Conservation (phyloP, 768 basidiomycete species). For the Paxillus involutus region DNA sequence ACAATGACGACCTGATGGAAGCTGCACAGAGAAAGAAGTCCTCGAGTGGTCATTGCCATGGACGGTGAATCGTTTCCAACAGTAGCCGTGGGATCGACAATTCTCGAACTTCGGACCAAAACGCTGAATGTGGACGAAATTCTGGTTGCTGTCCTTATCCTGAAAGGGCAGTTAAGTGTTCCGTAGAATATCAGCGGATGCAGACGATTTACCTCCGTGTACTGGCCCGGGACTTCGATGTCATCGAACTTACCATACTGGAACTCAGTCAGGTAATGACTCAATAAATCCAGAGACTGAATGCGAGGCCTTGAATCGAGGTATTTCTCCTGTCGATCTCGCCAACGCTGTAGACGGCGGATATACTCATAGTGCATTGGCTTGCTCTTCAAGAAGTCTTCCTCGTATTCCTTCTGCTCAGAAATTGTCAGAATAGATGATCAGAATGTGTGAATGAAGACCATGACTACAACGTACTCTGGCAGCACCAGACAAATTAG, state of each 20-base stretch:
- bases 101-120: slow-evolving; percentile 91
- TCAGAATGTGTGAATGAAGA: not conserved
- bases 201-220: slow-evolving; percentile 73
- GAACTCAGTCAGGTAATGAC: slow-evolving; percentile 95
- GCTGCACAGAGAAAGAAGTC: slow-evolving; percentile 88
- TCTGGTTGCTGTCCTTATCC: slow-evolving; percentile 94
- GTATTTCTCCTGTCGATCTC: slow-evolving; percentile 83
- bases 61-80: slow-evolving; percentile 88
- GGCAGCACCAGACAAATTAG: slow-evolving; percentile 55
- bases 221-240: slow-evolving; percentile 98
- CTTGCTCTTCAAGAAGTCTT: slow-evolving; percentile 82
- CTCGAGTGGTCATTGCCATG: slow-evolving; percentile 89
- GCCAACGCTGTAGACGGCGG: slow-evolving; percentile 85
- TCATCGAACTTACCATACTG: slow-evolving; percentile 98
- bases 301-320: slow-evolving; percentile 81
- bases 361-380: slow-evolving; percentile 87
- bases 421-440: not conserved
- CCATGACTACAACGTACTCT: slow-evolving; percentile 43
- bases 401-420: slow-evolving; percentile 80
- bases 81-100: slow-evolving; percentile 80
- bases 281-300: slow-evolving; percentile 82
- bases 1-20: slow-evolving; percentile 80
- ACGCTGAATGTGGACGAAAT: slow-evolving; percentile 87
- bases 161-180: slow-evolving; percentile 32
- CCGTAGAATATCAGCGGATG: not conserved